Base-by-base conservation (phyloP, 2,329 filamentous ascomycete genomes). In the Nigrospora oryzae region DNA sequence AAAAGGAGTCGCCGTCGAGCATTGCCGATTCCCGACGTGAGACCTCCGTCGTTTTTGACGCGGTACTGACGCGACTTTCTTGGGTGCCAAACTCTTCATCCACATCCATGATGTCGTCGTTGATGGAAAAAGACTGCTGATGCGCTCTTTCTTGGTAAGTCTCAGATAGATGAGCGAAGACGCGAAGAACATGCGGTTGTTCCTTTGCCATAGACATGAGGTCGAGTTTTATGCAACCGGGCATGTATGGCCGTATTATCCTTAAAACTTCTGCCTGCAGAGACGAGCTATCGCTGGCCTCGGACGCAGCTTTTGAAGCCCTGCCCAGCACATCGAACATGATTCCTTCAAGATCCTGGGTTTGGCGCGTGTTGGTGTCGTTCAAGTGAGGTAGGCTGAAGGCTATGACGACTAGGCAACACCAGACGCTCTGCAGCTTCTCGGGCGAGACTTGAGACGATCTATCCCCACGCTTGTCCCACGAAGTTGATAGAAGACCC, bases 51-150 rank as follows among this genome's bases (percentile, higher is more conserved):
- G 51, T 46, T 31, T 63, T 66, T 30, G 66, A 59, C 1, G 57
- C 48, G 14, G 61, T 58, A 40, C 66, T 70, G 23, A 59, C 64
- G 19, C 69, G 69, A 49, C 73, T 81, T 43, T 67, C 67, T 51
- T 84, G 79, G 0, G 79, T 80, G 36, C 79, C 75, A 44, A 84
- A 81, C 2, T 77, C 75, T 12, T 77, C 71, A 53, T 89, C 84
- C 5, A 89, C 56, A 45, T 87, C 82, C 80, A 86, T 84, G 6
- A 71, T 57, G 51, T 83, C 79, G 3, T 65, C 51, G 11, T 70
- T 63, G 4, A 68, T 55, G 10, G 53, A 51, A 1, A 60, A 62
- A 0, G 58, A 58, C 40, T 65, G 64, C 23, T 60, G 61, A 6
- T 50, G 43, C 10, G 56, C 48, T 40, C 58, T 61, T 14, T 66